A percentile compares a stretch with the other conserved stretches of the same genome.
Conservation (phyloP, 495 filamentous ascomycete genomes). For the Trichoderma orchidacearum region DNA sequence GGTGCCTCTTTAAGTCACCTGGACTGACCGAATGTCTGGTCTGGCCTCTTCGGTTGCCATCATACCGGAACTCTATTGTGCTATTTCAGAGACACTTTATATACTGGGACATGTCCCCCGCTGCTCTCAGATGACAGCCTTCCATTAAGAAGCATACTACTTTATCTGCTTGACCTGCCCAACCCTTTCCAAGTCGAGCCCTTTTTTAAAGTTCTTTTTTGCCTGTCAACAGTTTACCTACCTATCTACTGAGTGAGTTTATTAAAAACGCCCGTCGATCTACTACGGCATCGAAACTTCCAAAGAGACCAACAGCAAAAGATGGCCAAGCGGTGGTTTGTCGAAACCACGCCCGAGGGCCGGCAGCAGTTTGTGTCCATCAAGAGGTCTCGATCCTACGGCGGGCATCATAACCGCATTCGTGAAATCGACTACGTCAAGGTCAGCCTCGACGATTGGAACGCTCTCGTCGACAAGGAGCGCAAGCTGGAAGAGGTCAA, state of each 20-base stretch:
- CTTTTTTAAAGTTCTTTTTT: not conserved
- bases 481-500: constrained; percentile 6
- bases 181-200: not conserved
- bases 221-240: too few species aligned
- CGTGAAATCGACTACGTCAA: constrained; percentile 12
- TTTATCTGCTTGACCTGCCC: not conserved
- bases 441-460: constrained; percentile 9
- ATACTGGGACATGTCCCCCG: not conserved
- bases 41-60: not conserved
- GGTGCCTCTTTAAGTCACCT: not conserved
- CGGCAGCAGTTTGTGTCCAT: constrained; percentile 3
- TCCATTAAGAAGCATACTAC: not conserved
- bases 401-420: constrained; percentile 4
- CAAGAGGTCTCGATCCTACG: constrained; percentile 3
- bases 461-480: constrained; percentile 4
- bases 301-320: not conserved
- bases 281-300: not conserved
- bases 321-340: constrained; percentile 1
- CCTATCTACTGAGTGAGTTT: too few species aligned
- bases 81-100: not conserved
- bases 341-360: constrained; percentile 3
- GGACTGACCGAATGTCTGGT: not conserved
- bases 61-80: not conserved
- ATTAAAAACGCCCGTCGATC: too few species aligned
- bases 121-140: not conserved